Evolutionary conservation across 345 rosid genomes (phyloP), one percentile per base, ranked within the genome.

Genomic region (Lumnitzera littorea): DNA sequence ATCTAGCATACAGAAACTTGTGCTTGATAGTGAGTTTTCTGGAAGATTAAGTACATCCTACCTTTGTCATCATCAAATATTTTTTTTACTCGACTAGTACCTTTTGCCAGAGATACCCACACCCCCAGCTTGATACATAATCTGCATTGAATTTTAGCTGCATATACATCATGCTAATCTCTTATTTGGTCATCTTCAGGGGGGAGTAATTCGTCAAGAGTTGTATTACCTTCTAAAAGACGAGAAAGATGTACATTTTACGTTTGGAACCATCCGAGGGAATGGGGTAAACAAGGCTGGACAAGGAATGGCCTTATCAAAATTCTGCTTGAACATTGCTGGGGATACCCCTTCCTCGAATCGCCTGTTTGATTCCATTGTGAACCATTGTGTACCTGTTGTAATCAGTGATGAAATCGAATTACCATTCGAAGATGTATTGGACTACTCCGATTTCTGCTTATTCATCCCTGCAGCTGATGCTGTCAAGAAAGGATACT

Each of bases 311-410:
- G 85, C 87, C 20, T 78, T 88, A 5, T 84, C 96, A 14, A 92
- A 87, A 64, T 89, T 87, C 67, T 92, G 98, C 80, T 83, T 89
- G 47, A 79, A 87, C 55, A 89, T 92, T 27, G 98, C 96, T 0
- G 98, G 98, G 15, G 98, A 92, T 54, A 92, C 94, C 36, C 98
- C 98, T 36, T 89, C 98, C 57, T 89, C 98, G 10, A 89, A 89
- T 69, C 96, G 96, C 62, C 91, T 92, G 48, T 92, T 89, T 53
- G 96, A 92, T 61, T 82, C 96, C 55, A 84, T 89, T 15, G 96
- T 72, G 59, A 89, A 80, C 74, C 94, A 87, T 60, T 89, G 98
- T 51, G 85, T 89, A 54, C 96, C 98, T 12, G 96, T 92, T 71
- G 82, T 89, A 13, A 81, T 92, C 66, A 89, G 98, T 16, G 98